Conservation (phyloP, 2,329 filamentous ascomycete species). For the Cladophialophora carrionii region DNA sequence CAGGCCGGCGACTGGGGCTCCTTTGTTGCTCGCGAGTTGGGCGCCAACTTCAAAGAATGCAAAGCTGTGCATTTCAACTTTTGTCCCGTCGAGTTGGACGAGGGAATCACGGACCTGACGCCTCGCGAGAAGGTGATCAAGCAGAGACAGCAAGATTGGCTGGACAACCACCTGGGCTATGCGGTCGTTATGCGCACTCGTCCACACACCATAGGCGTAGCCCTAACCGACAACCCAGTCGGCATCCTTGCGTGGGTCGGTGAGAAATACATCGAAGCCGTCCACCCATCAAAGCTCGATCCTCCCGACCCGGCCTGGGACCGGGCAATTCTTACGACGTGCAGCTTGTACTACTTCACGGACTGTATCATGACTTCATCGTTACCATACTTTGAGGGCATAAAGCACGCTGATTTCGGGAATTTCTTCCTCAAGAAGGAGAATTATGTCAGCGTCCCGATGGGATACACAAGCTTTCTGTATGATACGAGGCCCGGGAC, state of each 20-base stretch:
- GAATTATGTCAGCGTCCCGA: slow-evolving; percentile 44
- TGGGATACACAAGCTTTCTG: slow-evolving; percentile 52
- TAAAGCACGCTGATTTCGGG: slow-evolving; percentile 26
- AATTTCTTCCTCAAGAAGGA: slow-evolving; percentile 25
- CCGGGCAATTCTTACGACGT: slow-evolving; percentile 26
- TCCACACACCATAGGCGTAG: slow-evolving; percentile 72
- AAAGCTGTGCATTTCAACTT: slow-evolving; percentile 67
- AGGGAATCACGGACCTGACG: slow-evolving; percentile 10
- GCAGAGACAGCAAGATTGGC: slow-evolving; percentile 22
- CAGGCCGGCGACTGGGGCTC: slow-evolving; percentile 73
- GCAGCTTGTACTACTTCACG: slow-evolving; percentile 29
- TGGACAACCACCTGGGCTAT: slow-evolving; percentile 30
- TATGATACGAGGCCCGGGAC: slow-evolving; percentile 48
- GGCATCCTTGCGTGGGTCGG: slow-evolving; percentile 76
- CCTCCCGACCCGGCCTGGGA: slow-evolving; percentile 18
- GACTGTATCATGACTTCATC: slow-evolving; percentile 25
- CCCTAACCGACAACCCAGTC: slow-evolving; percentile 69
- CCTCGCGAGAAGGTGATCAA: slow-evolving; percentile 22
- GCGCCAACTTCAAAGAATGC: slow-evolving; percentile 61
- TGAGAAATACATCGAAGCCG: slow-evolving; percentile 59
- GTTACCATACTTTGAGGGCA: slow-evolving; percentile 29
- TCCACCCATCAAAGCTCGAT: slow-evolving; percentile 17
- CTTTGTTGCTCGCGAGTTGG: slow-evolving; percentile 65
- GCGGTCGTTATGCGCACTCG: slow-evolving; percentile 62
- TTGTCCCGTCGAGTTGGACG: slow-evolving; percentile 40